Conservation (phyloP, 2,329 filamentous ascomycete genomes). For the Alternaria consortialis region DNA sequence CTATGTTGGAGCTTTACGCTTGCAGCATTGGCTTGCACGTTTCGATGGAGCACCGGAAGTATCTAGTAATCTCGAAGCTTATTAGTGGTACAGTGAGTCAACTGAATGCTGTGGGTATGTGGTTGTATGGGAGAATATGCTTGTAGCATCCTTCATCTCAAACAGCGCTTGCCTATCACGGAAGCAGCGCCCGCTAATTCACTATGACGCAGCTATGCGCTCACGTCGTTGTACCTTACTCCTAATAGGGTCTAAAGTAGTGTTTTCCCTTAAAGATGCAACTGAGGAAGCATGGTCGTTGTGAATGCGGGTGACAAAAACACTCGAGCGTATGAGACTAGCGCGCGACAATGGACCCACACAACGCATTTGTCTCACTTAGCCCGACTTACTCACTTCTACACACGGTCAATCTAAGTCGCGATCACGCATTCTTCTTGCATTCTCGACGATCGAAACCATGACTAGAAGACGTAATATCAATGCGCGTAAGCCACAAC, state of each 20-base stretch:
- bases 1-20: neutral
- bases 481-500: neutral
- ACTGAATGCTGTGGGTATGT: neutral
- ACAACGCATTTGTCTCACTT: constrained; percentile 11
- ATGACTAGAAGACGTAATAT: constrained; percentile 1
- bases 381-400: neutral
- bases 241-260: neutral
- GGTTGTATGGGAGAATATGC: neutral
- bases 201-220: neutral
- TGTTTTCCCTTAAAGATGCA: neutral
- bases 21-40: neutral
- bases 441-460: neutral
- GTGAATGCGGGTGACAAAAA: constrained; percentile 7
- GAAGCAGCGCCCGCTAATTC: neutral
- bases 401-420: neutral
- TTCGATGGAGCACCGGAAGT: neutral
- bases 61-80: neutral
- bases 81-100: neutral
- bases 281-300: neutral
- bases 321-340: neutral
- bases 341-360: constrained; percentile 10
- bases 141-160: neutral
- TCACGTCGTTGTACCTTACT: neutral
- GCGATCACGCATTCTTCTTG: neutral
- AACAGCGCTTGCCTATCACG: neutral